A percentile compares a stretch with the other conserved stretches of the same genome.
These are phyloP conservation scores for Nephelium lappaceum DNA, from an alignment of 345 rosid genomes.

Conservation along the genomic window DNA sequence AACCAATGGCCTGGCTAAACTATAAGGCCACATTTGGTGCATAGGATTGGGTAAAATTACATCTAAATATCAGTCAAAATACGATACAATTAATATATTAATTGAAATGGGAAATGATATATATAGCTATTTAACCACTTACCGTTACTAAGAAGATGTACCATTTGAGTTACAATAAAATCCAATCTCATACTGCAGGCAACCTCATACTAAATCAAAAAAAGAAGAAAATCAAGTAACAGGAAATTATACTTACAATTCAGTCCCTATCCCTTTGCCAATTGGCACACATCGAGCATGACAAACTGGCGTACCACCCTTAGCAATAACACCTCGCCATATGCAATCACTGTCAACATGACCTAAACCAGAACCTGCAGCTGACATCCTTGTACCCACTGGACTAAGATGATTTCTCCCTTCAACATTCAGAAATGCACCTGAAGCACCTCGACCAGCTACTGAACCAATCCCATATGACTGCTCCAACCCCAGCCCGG, in stretches of 20 bases:
- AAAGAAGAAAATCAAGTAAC: background rate
- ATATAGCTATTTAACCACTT: no score
- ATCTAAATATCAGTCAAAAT: background rate
- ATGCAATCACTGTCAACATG: constrained; percentile 54
- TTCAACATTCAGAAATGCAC: constrained; percentile 35
- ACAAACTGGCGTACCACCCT: constrained; percentile 82
- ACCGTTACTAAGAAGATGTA: no score
- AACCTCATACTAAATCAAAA: background rate
- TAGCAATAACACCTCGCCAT: constrained; percentile 78
- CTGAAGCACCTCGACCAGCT: constrained; percentile 39
- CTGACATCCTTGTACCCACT: constrained; percentile 32
- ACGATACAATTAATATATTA: background rate
- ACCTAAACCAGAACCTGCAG: constrained; percentile 38
- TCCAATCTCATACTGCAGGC: background rate
- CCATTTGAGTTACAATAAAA: background rate
- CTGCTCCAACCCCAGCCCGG: constrained; percentile 46
- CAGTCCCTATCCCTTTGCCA: constrained; percentile 54
- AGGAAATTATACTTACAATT: constrained; percentile 53
- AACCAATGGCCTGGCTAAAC: background rate
- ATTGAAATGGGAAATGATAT: background rate
- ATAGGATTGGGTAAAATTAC: background rate
- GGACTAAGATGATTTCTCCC: constrained; percentile 53
- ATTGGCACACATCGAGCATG: constrained; percentile 72
- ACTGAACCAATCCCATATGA: constrained; percentile 49
- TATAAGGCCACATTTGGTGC: no score